These are phyloP conservation scores for Chrysanthemum seticuspe DNA, from an alignment of 129 eudicot species.

Conservation along the genomic window DNA sequence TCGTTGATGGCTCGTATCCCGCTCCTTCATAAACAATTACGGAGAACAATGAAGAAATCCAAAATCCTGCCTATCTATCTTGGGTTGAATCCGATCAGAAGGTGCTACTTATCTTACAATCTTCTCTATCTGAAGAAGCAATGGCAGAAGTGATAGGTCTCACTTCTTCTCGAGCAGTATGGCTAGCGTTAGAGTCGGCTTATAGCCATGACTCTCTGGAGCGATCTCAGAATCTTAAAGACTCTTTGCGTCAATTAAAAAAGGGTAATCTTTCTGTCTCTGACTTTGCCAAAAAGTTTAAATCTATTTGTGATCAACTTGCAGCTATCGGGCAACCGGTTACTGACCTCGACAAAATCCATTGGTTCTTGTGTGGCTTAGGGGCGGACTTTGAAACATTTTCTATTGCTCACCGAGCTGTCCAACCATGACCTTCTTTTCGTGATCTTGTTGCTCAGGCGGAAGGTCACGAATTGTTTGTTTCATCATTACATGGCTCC, in stretches of 20 bases:
- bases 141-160: too few species aligned
- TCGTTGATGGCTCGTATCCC: background rate
- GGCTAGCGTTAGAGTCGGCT: background rate
- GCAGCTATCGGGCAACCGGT: background rate
- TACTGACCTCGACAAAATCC: background rate
- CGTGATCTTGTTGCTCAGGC: background rate
- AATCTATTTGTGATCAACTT: background rate
- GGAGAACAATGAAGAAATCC: background rate
- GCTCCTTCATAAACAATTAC: background rate
- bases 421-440: background rate
- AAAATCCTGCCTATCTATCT: background rate
- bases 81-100: background rate
- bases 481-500: background rate
- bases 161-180: constrained; percentile 1
- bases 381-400: background rate
- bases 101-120: too few species aligned
- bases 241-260: background rate
- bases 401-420: background rate
- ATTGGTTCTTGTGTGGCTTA: background rate
- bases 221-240: constrained; percentile 13
- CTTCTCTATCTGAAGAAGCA: too few species aligned
- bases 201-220: background rate
- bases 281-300: background rate
- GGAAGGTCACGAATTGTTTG: background rate
- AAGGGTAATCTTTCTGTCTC: background rate